Evolutionary conservation across 306 rosid genomes (phyloP).

Genomic region (Rosa persica): DNA sequence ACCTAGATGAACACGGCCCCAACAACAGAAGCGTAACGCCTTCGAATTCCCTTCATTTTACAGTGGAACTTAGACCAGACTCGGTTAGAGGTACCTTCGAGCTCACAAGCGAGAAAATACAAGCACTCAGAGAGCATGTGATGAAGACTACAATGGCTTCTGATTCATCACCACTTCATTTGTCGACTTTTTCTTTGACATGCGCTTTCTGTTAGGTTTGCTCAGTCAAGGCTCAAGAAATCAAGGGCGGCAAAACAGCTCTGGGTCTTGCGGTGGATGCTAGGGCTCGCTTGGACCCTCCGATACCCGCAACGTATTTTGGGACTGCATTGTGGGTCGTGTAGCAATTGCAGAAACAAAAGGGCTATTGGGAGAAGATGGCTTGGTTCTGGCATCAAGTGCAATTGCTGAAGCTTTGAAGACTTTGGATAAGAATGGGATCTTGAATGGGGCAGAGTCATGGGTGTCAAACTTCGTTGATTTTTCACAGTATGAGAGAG

Average conservation of each 20-base stretch:
- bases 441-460: slow-evolving; percentile 6
- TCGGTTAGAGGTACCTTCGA: not conserved
- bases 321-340: slow-evolving; percentile 18
- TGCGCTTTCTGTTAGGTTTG: slow-evolving; percentile 19
- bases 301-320: not conserved
- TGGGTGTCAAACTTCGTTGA: not conserved
- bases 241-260: not conserved
- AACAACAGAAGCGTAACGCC: slow-evolving; percentile 11
- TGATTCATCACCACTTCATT: not conserved
- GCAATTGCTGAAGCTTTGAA: slow-evolving; percentile 14
- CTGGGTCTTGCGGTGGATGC: not conserved
- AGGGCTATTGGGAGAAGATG: slow-evolving; percentile 13
- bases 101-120: not conserved
- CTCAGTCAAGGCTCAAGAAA: slow-evolving; percentile 8
- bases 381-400: not conserved
- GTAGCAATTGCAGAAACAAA: not conserved
- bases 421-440: slow-evolving; percentile 3
- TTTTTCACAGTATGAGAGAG: not conserved
- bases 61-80: not conserved
- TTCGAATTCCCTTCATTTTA: not conserved
- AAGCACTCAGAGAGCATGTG: not conserved
- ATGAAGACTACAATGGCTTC: not conserved
- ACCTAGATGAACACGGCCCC: not conserved
- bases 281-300: slow-evolving; percentile 22
- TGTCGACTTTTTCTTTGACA: slow-evolving; percentile 9